Percentiles rank a stretch among this genome's conserved stretches.
Evolutionary conservation across 805 yeast species (phyloP).

Genomic region (Yarrowia porcina): DNA sequence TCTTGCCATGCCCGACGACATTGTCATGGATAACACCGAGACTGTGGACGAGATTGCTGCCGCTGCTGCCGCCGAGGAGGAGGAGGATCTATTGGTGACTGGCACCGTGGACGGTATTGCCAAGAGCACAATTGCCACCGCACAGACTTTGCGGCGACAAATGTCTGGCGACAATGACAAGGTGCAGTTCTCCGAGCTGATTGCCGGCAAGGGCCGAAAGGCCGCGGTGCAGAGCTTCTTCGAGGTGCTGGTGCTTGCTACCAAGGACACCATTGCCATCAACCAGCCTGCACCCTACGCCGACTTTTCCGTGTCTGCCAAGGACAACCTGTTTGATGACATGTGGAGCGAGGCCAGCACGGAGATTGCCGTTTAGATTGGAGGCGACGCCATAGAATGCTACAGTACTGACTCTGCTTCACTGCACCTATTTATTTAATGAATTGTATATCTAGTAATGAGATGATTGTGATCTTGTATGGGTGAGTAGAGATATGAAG

Average conservation of each 20-base stretch:
- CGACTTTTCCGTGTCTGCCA: slow-evolving; percentile 52
- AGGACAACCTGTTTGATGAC: slow-evolving; percentile 41
- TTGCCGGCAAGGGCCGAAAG: slow-evolving; percentile 22
- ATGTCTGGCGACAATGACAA: slow-evolving; percentile 51
- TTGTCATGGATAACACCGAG: slow-evolving; percentile 2
- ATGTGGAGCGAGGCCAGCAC: slow-evolving; percentile 27
- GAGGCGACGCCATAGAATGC: background rate
- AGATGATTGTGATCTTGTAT: too few relatives aligned
- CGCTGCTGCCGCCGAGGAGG: background rate
- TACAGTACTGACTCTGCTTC: background rate
- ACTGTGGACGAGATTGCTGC: slow-evolving; percentile 7
- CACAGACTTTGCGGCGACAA: slow-evolving; percentile 44
- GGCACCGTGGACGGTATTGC: slow-evolving; percentile 39
- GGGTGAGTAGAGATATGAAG: too few relatives aligned
- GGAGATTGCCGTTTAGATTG: background rate
- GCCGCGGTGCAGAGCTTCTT: slow-evolving; percentile 48
- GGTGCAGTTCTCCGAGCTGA: slow-evolving; percentile 41
- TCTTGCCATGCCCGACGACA: background rate
- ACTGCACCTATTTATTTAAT: background rate
- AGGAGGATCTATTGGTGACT: slow-evolving; percentile 26
- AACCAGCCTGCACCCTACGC: slow-evolving; percentile 61
- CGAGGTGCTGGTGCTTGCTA: slow-evolving; percentile 77
- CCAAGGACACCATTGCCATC: slow-evolving; percentile 64
- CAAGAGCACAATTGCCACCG: slow-evolving; percentile 54
- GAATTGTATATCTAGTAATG: slow-evolving; percentile 11